Evolutionary conservation across 2,329 filamentous ascomycete genomes (phyloP).

Genomic region (Anthostomella pinea): DNA sequence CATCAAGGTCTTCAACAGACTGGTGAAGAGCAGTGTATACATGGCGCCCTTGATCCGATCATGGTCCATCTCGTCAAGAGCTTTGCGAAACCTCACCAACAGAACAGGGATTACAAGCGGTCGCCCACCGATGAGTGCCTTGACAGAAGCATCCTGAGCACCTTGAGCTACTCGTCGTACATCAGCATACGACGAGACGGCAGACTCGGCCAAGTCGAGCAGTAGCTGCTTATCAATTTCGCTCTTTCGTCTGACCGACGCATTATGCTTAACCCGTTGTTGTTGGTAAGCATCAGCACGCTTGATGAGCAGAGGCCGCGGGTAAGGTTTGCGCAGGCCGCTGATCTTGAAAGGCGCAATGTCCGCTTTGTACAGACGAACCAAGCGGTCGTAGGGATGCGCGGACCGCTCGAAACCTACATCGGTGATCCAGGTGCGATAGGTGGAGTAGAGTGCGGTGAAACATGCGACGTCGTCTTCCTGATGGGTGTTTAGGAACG

Average conservation of each 20-base stretch:
- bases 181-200: slow-evolving; percentile 88
- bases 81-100: slow-evolving; percentile 72
- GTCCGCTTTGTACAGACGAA: slow-evolving; percentile 80
- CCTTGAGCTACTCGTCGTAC: slow-evolving; percentile 92
- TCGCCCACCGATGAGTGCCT: slow-evolving; percentile 83
- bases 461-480: slow-evolving; percentile 97
- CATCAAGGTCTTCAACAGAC: slow-evolving; percentile 79
- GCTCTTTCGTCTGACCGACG: slow-evolving; percentile 81
- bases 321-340: slow-evolving; percentile 87
- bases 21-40: slow-evolving; percentile 87
- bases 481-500: slow-evolving; percentile 77
- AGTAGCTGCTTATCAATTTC: slow-evolving; percentile 84
- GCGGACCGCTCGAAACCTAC: slow-evolving; percentile 95
- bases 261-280: slow-evolving; percentile 90
- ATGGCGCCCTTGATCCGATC: slow-evolving; percentile 92
- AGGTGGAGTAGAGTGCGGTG: slow-evolving; percentile 86
- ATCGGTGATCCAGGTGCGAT: slow-evolving; percentile 95
- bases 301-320: slow-evolving; percentile 85
- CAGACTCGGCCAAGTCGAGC: slow-evolving; percentile 84
- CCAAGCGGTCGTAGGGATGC: slow-evolving; percentile 84
- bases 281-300: slow-evolving; percentile 93
- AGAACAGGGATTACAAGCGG: slow-evolving; percentile 88
- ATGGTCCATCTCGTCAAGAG: slow-evolving; percentile 76
- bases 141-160: slow-evolving; percentile 88
- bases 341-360: slow-evolving; percentile 92